A percentile compares a stretch with the other conserved stretches of the same genome.
Conservation (phyloP, 2,329 filamentous ascomycete genomes). For the Clarireedia monteithiana region DNA sequence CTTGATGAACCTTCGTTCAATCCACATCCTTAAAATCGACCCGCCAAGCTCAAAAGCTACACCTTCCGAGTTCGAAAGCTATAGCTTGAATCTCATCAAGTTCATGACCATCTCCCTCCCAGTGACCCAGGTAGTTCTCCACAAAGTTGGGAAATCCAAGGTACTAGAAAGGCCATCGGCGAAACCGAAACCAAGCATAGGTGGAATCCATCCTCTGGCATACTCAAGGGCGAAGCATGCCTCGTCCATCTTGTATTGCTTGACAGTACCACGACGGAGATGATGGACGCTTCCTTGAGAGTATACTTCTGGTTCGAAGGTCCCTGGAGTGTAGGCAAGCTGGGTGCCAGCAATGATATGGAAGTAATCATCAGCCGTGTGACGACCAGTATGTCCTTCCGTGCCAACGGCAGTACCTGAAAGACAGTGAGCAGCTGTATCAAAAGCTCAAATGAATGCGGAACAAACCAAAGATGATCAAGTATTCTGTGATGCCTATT, state of each 20-base stretch:
- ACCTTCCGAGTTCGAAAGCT: neutral
- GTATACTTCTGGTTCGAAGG: slow-evolving; percentile 63
- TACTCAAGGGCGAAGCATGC: slow-evolving; percentile 77
- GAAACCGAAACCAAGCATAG: slow-evolving; percentile 86
- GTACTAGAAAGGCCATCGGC: slow-evolving; percentile 75
- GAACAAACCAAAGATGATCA: slow-evolving; percentile 67
- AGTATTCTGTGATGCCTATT: slow-evolving; percentile 71
- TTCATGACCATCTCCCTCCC: slow-evolving; percentile 70
- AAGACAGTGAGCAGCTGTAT: neutral
- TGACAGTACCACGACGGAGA: slow-evolving; percentile 60
- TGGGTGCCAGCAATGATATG: slow-evolving; percentile 77
- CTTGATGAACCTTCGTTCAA: neutral
- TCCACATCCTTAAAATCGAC: neutral
- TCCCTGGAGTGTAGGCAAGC: slow-evolving; percentile 63
- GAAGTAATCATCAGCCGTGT: slow-evolving; percentile 93
- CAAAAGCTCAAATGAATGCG: neutral
- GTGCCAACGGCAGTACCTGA: slow-evolving; percentile 67
- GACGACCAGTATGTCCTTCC: slow-evolving; percentile 79
- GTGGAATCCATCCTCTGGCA: slow-evolving; percentile 82
- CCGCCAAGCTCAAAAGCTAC: neutral
- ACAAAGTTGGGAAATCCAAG: slow-evolving; percentile 77
- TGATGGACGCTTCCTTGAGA: slow-evolving; percentile 63
- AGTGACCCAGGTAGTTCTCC: slow-evolving; percentile 68
- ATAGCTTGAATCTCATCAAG: slow-evolving; percentile 39
- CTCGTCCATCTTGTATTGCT: slow-evolving; percentile 77